phyloP scores from a whole-genome alignment of 2,329 filamentous ascomycete species.

The Fusarium concolor region DNA sequence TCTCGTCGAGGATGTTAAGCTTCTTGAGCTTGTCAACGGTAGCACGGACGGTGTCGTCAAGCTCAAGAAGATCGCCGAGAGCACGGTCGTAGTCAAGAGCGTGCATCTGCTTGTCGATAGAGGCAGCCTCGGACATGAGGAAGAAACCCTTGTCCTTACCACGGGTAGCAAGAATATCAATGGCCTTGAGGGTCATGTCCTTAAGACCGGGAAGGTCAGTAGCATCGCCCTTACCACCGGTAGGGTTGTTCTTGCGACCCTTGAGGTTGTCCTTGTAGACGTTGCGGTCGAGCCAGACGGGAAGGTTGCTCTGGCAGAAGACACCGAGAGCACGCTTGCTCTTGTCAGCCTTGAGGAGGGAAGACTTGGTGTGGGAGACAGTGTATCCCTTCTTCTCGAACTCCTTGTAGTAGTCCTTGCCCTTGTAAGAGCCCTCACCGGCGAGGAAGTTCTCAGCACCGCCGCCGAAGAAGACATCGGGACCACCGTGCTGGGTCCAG shows the following conservation, averaged over 20 bases:
- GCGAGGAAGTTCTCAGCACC: slow-evolving; percentile 85
- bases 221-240: slow-evolving; percentile 72
- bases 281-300: slow-evolving; percentile 89
- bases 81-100: slow-evolving; percentile 85
- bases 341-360: slow-evolving; percentile 68
- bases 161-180: slow-evolving; percentile 78
- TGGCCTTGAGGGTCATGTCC: slow-evolving; percentile 89
- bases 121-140: slow-evolving; percentile 88
- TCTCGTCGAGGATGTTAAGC: slow-evolving; percentile 76
- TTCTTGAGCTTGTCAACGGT: slow-evolving; percentile 76
- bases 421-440: slow-evolving; percentile 69
- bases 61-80: slow-evolving; percentile 84
- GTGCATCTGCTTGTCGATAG: slow-evolving; percentile 93
- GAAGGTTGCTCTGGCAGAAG: slow-evolving; percentile 79
- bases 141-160: slow-evolving; percentile 81
- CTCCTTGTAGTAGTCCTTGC: slow-evolving; percentile 82
- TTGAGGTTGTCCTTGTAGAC: slow-evolving; percentile 79
- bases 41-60: slow-evolving; percentile 84
- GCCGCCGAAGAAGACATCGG: slow-evolving; percentile 85
- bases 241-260: slow-evolving; percentile 74
- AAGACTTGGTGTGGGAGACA: slow-evolving; percentile 79
- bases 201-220: slow-evolving; percentile 84
- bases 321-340: slow-evolving; percentile 77
- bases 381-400: slow-evolving; percentile 80
- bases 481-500: slow-evolving; percentile 79